Percentiles rank a stretch among this genome's conserved stretches.
Conservation (phyloP, 116 monocot genomes). For the Trichopus zeylanicus region DNA sequence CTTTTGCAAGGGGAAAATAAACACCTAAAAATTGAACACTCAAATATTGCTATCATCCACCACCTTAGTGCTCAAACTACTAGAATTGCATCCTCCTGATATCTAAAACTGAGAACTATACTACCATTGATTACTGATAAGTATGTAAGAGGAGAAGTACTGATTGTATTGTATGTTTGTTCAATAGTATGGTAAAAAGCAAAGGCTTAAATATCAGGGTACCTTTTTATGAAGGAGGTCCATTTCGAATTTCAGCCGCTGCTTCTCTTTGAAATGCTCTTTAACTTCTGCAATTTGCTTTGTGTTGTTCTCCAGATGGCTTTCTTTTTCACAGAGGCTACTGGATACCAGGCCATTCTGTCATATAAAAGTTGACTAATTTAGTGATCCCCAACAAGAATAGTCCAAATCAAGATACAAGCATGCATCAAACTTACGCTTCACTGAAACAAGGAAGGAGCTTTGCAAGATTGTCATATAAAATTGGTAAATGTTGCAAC, state of each 20-base stretch:
- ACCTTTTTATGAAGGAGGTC: conserved; percentile 68
- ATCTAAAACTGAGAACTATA: too few species aligned
- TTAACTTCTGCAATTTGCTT: conserved; percentile 22
- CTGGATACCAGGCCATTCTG: conserved; percentile 20
- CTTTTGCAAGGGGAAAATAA: too few species aligned
- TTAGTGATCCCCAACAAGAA: neutral
- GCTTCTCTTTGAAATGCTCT: conserved; percentile 42
- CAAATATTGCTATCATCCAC: too few species aligned
- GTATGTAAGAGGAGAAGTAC: neutral
- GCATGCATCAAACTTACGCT: too few species aligned
- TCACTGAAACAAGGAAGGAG: too few species aligned
- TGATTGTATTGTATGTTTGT: neutral
- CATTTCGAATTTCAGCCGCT: conserved; percentile 46
- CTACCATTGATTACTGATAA: too few species aligned
- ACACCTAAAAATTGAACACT: too few species aligned
- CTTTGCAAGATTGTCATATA: too few species aligned
- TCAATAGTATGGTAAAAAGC: neutral
- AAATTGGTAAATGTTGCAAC: too few species aligned
- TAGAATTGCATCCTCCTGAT: too few species aligned
- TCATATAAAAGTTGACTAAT: neutral
- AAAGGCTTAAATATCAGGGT: neutral
- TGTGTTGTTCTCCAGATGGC: conserved; percentile 13
- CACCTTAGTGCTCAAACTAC: too few species aligned
- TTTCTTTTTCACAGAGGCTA: conserved; percentile 8
- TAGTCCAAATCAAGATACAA: neutral